Evolutionary conservation across 345 rosid genomes (phyloP).

Genomic region (Erucastrum elatum): DNA sequence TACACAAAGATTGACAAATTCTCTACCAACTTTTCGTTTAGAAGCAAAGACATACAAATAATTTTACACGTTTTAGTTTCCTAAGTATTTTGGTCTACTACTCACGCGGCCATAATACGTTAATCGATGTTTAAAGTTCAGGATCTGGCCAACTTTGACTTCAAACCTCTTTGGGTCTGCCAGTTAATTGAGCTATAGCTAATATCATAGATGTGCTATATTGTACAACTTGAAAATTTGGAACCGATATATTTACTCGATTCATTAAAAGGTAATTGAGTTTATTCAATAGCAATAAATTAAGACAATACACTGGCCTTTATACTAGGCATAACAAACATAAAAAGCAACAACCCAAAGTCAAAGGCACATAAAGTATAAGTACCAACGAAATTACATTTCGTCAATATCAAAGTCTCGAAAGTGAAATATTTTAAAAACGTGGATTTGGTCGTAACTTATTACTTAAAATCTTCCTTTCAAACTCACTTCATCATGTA

Average conservation of each 20-base stretch:
- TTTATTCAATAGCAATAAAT: constrained; percentile 1
- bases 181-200: not conserved
- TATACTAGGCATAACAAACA: constrained; percentile 16
- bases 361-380: not conserved
- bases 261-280: not conserved
- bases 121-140: not conserved
- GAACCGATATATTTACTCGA: not conserved
- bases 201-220: not conserved
- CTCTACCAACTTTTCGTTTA: too few relatives aligned
- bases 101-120: not conserved
- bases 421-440: not conserved
- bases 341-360: constrained; percentile 13
- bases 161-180: not conserved
- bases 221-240: not conserved
- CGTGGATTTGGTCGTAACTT: not conserved
- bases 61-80: not conserved
- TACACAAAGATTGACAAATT: too few relatives aligned
- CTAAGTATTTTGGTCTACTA: not conserved
- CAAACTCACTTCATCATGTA: constrained; percentile 7
- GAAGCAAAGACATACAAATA: too few relatives aligned
- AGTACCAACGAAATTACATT: constrained; percentile 5
- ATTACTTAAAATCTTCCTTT: constrained; percentile 1
- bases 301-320: constrained; percentile 5
- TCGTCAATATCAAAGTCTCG: not conserved
- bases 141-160: not conserved